These are phyloP conservation scores for Zostera marina DNA, from an alignment of 116 monocot species.

Conservation along the genomic window DNA sequence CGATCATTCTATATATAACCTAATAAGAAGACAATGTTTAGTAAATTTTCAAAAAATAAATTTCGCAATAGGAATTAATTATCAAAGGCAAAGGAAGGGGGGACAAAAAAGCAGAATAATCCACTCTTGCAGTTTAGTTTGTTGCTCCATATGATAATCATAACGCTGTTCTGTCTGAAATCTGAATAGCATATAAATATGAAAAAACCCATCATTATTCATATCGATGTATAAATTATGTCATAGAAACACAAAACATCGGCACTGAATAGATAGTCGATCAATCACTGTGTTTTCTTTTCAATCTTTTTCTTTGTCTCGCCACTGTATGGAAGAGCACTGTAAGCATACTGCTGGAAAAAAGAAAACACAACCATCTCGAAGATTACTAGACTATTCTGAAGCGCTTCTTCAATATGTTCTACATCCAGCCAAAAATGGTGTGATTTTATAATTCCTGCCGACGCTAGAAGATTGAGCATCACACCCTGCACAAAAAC, in stretches of 20 bases:
- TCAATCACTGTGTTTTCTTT: constrained; percentile 17
- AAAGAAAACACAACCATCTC: constrained; percentile 89
- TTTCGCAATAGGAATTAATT: not conserved
- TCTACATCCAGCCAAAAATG: constrained; percentile 97
- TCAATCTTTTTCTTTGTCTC: constrained; percentile 24
- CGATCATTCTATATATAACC: not conserved
- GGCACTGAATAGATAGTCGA: too few species aligned
- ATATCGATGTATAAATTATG: too few species aligned
- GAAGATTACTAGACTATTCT: constrained; percentile 59
- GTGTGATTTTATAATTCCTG: constrained; percentile 62
- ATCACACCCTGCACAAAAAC: constrained; percentile 44
- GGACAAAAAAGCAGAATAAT: too few species aligned
- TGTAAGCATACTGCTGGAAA: constrained; percentile 81
- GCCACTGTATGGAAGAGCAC: constrained; percentile 70
- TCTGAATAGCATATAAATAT: too few species aligned
- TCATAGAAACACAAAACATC: too few species aligned
- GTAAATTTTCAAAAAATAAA: not conserved
- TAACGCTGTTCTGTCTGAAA: too few species aligned
- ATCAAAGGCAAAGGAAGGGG: too few species aligned
- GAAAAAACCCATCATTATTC: too few species aligned
- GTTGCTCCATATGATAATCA: too few species aligned
- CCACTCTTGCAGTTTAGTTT: too few species aligned
- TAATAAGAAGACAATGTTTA: not conserved
- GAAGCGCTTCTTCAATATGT: constrained; percentile 80
- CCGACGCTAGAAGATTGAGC: constrained; percentile 41